Percentiles rank a stretch among this genome's conserved stretches.
Conservation (phyloP, 106 monocot genomes). For the Dioscorea zingiberensis region DNA sequence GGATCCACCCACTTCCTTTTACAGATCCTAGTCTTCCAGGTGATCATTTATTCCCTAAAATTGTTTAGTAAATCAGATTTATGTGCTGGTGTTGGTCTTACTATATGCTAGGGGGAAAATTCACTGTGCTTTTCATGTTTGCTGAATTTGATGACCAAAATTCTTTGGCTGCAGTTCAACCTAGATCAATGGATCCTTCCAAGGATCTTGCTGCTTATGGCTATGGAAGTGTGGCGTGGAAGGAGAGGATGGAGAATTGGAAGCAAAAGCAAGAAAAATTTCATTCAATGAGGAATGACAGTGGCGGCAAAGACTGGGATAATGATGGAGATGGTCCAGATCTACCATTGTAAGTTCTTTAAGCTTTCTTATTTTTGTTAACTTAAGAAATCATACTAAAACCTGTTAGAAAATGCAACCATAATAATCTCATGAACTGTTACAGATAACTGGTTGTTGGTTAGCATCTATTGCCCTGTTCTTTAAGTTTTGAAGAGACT, state of each 20-base stretch:
- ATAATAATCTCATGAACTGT: too few species aligned
- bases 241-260: conserved; percentile 97
- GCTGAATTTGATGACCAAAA: not conserved
- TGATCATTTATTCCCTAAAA: conserved; percentile 6
- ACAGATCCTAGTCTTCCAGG: conserved; percentile 70
- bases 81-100: too few species aligned
- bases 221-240: conserved; percentile 97
- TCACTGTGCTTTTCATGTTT: too few species aligned
- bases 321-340: conserved; percentile 63
- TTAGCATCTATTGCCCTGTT: too few species aligned
- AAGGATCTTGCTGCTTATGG: conserved; percentile 98
- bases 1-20: conserved; percentile 93
- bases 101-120: too few species aligned
- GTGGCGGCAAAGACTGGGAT: conserved; percentile 69
- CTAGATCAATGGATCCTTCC: conserved; percentile 96
- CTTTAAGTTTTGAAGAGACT: too few species aligned
- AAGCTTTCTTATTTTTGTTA: too few species aligned
- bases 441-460: too few species aligned
- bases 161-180: conserved; percentile 64
- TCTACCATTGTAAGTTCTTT: conserved; percentile 65
- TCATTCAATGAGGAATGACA: conserved; percentile 57
- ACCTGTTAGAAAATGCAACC: too few species aligned
- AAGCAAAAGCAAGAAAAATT: conserved; percentile 92
- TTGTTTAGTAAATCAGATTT: too few species aligned
- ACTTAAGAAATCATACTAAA: too few species aligned